phyloP scores from a whole-genome alignment of 2,329 filamentous ascomycete species.

The Alternaria triticina region DNA sequence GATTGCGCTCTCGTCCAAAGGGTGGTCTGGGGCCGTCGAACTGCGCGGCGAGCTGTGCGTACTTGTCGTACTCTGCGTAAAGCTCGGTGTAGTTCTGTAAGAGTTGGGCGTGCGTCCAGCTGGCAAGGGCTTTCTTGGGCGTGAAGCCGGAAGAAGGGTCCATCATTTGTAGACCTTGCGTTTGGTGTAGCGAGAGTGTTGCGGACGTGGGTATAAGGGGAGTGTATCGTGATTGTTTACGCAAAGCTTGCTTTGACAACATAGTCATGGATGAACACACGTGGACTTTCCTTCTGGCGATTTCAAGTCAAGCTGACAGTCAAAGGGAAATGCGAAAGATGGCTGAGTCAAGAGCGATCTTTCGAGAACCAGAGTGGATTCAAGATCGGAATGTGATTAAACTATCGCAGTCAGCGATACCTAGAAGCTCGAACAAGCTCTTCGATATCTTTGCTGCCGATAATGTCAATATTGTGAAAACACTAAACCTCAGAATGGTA shows the following conservation, averaged over 20 bases:
- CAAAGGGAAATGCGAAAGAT: neutral
- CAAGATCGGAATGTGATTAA: neutral
- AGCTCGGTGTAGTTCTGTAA: neutral
- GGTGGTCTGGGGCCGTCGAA: neutral
- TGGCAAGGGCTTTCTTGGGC: neutral
- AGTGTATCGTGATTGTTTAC: neutral
- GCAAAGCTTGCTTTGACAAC: neutral
- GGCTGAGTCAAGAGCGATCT: no score
- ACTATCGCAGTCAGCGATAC: neutral
- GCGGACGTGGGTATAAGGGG: neutral
- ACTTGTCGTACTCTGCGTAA: neutral
- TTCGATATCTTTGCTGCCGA: neutral
- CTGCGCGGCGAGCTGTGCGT: neutral
- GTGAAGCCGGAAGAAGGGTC: neutral
- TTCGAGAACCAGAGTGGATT: neutral
- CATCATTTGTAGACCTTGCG: neutral
- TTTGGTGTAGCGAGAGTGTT: neutral
- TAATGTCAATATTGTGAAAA: neutral
- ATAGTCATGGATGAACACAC: neutral
- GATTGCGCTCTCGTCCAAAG: neutral
- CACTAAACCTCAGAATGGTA: constrained; percentile 1
- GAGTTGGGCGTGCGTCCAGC: neutral
- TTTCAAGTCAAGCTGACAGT: no score
- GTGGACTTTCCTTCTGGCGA: neutral
- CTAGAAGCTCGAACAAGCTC: neutral